Percentiles rank a stretch among this genome's conserved stretches.
These are phyloP conservation scores for Pythium insidiosum DNA, from an alignment of 352 stramenopile species.

Conservation along the genomic window DNA sequence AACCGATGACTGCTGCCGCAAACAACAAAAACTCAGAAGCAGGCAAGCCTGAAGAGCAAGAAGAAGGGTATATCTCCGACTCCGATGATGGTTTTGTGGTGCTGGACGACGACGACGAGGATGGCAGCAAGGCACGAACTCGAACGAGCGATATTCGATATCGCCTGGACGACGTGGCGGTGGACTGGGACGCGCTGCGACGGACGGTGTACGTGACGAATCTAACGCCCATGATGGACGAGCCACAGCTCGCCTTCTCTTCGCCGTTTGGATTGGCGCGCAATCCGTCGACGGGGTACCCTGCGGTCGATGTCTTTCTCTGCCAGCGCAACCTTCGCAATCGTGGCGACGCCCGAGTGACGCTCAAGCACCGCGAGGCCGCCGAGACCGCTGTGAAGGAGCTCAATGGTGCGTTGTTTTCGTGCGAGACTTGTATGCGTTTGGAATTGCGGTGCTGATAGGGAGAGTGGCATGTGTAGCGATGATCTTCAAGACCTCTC, in stretches of 20 bases:
- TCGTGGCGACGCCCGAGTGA: slow-evolving; percentile 8
- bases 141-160: not conserved
- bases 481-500: not conserved
- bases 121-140: not conserved
- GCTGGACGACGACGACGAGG: not conserved
- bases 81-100: not conserved
- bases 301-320: slow-evolving; percentile 12
- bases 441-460: not conserved
- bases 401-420: slow-evolving; percentile 4
- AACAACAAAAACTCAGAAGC: too few species aligned
- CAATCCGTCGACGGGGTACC: slow-evolving; percentile 6
- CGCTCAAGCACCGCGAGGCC: not conserved
- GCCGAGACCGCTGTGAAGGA: not conserved
- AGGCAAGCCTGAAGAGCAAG: not conserved
- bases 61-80: not conserved
- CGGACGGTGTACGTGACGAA: slow-evolving; percentile 53
- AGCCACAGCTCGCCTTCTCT: slow-evolving; percentile 41
- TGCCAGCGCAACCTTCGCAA: slow-evolving; percentile 5
- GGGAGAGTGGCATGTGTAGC: too few species aligned
- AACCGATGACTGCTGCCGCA: not conserved
- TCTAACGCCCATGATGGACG: slow-evolving; percentile 31
- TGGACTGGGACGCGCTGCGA: slow-evolving; percentile 28
- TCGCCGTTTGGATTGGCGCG: slow-evolving; percentile 38
- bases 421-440: not conserved
- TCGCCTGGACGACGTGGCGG: slow-evolving; percentile 13